Base-by-base conservation (phyloP, 2,329 filamentous ascomycete species). In the Metarhizium rileyi region DNA sequence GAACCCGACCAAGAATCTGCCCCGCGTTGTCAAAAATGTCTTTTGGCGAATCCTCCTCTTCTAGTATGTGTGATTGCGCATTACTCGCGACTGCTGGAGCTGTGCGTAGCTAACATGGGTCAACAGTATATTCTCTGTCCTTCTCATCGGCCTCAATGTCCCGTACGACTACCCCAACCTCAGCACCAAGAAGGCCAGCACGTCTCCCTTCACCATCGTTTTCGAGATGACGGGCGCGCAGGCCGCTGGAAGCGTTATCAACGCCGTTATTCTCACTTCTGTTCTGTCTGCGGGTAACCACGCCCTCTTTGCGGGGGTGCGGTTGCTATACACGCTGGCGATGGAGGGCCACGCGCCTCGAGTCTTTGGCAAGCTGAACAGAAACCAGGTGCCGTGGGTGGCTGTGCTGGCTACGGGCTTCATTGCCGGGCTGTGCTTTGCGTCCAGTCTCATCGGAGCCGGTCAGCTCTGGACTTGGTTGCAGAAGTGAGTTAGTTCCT, bases 401-500 rank as follows among this genome's bases (percentile, higher is more conserved):
- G 63, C 67, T 9, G 66, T 70, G 0, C 67, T 83, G 0, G 68
- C 67, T 1, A 82, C 79, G 0, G 73, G 75, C 1, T 56, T 74
- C 0, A 76, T 88, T 50, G 72, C 74, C 20, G 77, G 77, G 0
- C 69, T 84, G 0, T 83, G 80, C 57, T 84, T 85, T 49, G 81
- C 78, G 2, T 79, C 80, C 0, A 81, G 76, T 57, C 83, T 81
- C 53, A 83, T 84, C 48, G 79, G 80, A 0, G 80, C 81, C 0
- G 81, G 81, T 0, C 72, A 84, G 55, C 64, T 84, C 4, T 84
- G 81, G 81, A 75, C 72, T 1, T 84, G 81, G 81, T 64, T 84
- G 18, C 81, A 84, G 59, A 83, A 84, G 74, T 76, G 63, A 57
- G 68, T 61, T n/a, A n/a, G n/a, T n/a, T n/a, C n/a, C 2, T 6